Percentiles rank a stretch among this genome's conserved stretches.
These are phyloP conservation scores for Eremochloa ophiuroides DNA, from an alignment of 176 grass and related monocot genomes.

Conservation along the genomic window DNA sequence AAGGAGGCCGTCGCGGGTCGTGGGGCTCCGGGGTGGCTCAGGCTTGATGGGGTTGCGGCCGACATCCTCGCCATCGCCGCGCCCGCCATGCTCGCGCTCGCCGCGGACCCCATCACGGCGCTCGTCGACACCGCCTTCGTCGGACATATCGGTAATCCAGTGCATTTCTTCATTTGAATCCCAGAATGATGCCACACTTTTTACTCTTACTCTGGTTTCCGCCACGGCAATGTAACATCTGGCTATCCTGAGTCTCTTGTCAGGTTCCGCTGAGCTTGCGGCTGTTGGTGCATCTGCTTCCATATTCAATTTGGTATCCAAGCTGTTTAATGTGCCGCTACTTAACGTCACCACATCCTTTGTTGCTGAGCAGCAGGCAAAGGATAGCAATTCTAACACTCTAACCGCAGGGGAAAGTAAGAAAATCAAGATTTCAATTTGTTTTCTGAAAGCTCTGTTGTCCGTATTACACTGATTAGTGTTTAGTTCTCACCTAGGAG, in stretches of 20 bases:
- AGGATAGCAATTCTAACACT: background rate
- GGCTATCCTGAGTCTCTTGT: background rate
- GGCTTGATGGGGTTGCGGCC: conserved; percentile 28
- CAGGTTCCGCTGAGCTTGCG: conserved; percentile 73
- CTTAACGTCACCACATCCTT: conserved; percentile 92
- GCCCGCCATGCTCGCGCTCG: conserved; percentile 59
- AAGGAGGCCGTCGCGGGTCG: background rate
- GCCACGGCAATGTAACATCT: too few species aligned
- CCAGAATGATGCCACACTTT: background rate
- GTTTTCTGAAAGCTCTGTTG: background rate
- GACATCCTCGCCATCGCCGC: conserved; percentile 53
- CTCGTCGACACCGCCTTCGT: conserved; percentile 78
- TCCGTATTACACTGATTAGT: background rate
- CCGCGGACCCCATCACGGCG: conserved; percentile 55
- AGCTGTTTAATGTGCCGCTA: conserved; percentile 83
- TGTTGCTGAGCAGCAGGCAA: conserved; percentile 86
- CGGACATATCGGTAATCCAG: conserved; percentile 52
- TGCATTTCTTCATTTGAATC: too few species aligned
- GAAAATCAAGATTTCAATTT: background rate
- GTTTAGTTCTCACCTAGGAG: conserved; percentile 40
- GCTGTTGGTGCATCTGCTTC: conserved; percentile 80
- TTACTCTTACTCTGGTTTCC: background rate
- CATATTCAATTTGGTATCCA: conserved; percentile 90
- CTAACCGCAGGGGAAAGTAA: conserved; percentile 15
- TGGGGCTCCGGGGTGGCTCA: background rate